Percentiles rank a stretch among this genome's conserved stretches.
Conservation (phyloP, 176 grass and related monocot species). For the Carex scoparia region DNA sequence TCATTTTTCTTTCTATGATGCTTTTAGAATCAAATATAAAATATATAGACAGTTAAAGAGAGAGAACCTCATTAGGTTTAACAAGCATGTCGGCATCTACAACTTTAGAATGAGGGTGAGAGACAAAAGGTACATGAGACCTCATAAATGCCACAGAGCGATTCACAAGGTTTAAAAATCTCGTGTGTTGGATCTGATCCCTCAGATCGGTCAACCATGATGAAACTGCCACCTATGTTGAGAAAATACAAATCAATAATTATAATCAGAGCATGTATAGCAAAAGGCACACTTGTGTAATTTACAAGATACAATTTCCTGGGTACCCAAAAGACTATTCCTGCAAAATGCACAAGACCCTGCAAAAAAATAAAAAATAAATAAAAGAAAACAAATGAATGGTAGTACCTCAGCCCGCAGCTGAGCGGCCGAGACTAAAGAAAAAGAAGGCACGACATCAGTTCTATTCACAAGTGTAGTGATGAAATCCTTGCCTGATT, state of each 20-base stretch:
- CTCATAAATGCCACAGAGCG: slow-evolving; percentile 66
- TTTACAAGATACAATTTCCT: slow-evolving; percentile 14
- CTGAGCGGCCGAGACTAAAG: slow-evolving; percentile 39
- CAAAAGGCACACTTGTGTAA: not conserved
- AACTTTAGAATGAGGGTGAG: slow-evolving; percentile 71
- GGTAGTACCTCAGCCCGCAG: slow-evolving; percentile 55
- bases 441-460: slow-evolving; percentile 71
- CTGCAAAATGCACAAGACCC: not conserved
- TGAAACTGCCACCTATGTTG: slow-evolving; percentile 54
- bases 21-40: not conserved
- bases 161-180: slow-evolving; percentile 69
- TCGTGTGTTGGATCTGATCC: slow-evolving; percentile 63
- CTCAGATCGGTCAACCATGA: slow-evolving; percentile 72
- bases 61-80: slow-evolving; percentile 15
- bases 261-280: not conserved
- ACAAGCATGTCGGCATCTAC: slow-evolving; percentile 54
- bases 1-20: not conserved
- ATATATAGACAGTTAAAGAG: not conserved
- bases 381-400: not conserved
- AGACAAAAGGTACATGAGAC: slow-evolving; percentile 61
- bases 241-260: not conserved
- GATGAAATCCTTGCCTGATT: slow-evolving; percentile 68
- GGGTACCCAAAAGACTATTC: not conserved
- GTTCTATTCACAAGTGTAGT: slow-evolving; percentile 72
- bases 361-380: not conserved